A percentile compares a stretch with the other conserved stretches of the same genome.
Evolutionary conservation across 2,329 filamentous ascomycete genomes (phyloP).

Genomic region (Sporothrix dimorphospora): DNA sequence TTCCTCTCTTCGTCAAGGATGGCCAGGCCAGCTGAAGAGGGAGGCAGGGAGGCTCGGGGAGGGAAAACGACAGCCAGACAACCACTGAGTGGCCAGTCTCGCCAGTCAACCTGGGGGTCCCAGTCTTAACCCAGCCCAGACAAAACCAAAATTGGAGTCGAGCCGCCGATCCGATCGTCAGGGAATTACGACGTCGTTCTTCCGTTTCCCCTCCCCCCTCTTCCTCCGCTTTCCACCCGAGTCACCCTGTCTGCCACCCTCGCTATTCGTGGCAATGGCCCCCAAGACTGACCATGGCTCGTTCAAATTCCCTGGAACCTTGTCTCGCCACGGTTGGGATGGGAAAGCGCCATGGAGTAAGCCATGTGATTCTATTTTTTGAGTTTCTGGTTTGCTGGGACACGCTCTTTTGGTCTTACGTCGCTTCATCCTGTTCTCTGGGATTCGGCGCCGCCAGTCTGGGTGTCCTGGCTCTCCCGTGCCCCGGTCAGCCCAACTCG

Average conservation of each 20-base stretch:
- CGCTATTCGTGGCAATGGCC: neutral
- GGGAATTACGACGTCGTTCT: neutral
- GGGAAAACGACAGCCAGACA: neutral
- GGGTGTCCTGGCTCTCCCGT: neutral
- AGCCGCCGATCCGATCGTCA: slow-evolving; percentile 19
- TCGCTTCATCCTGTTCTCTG: neutral
- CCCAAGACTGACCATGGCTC: neutral
- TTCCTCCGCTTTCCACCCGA: slow-evolving; percentile 4
- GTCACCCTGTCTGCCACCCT: neutral
- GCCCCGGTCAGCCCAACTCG: neutral
- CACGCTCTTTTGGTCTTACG: neutral
- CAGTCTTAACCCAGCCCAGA: too few species aligned
- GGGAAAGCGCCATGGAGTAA: neutral
- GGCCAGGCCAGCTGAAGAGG: slow-evolving; percentile 13
- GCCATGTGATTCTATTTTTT: neutral
- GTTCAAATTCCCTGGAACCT: neutral
- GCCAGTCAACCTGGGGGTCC: neutral
- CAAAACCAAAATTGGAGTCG: neutral
- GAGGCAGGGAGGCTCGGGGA: neutral
- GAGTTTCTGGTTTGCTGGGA: neutral
- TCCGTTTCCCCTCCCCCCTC: neutral
- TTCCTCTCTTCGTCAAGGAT: neutral
- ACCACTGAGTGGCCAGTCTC: neutral
- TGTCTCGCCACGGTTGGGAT: neutral
- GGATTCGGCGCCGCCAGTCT: neutral